A percentile compares a stretch with the other conserved stretches of the same genome.
Conservation (phyloP, 176 grass and related monocot genomes). For the Bromus sterilis region DNA sequence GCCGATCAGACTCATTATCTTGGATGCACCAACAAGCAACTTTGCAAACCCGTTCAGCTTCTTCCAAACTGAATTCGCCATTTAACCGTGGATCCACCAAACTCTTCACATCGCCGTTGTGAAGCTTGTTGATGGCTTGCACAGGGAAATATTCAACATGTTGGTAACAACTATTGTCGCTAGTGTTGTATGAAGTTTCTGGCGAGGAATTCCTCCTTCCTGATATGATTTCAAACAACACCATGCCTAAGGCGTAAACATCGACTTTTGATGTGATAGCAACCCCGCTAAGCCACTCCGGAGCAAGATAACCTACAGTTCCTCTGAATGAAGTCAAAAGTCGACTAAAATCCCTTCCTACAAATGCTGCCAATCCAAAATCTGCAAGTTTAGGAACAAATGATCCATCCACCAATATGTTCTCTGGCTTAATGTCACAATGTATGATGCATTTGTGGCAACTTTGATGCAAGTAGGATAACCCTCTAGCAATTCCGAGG, state of each 20-base stretch:
- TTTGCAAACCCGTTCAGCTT: background rate
- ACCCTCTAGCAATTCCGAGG: background rate
- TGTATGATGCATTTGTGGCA: constrained; percentile 14
- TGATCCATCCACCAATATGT: constrained; percentile 29
- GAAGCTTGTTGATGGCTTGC: background rate
- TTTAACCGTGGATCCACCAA: background rate
- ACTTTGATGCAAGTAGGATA: background rate
- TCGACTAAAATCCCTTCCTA: background rate
- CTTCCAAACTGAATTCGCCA: background rate
- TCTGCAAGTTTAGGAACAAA: constrained; percentile 56
- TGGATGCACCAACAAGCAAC: constrained; percentile 14
- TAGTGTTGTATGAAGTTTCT: background rate
- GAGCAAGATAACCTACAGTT: background rate
- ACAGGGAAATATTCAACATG: background rate
- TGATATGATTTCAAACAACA: background rate
- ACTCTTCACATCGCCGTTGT: background rate
- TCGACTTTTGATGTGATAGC: background rate
- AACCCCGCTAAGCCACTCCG: background rate
- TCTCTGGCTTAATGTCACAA: constrained; percentile 49
- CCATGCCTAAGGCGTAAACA: background rate
- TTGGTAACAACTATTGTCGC: background rate
- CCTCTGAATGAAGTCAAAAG: background rate
- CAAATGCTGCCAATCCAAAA: constrained; percentile 33
- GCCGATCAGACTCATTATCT: constrained; percentile 7
- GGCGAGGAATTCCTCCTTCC: background rate